These are phyloP conservation scores for Penicillium pulvis DNA, from an alignment of 495 filamentous ascomycete genomes.

Conservation along the genomic window DNA sequence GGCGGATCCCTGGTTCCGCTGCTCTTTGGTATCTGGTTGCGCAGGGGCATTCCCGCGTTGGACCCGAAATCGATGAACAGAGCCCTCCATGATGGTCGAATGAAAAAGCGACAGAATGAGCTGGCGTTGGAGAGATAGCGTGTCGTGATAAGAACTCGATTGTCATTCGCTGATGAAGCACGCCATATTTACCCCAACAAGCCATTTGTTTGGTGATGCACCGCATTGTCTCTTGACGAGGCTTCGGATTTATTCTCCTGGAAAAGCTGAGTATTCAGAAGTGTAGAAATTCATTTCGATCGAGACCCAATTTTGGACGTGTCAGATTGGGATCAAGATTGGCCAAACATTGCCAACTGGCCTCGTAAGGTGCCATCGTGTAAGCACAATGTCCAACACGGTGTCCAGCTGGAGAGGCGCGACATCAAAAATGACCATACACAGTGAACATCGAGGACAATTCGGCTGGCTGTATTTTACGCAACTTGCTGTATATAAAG, in stretches of 20 bases:
- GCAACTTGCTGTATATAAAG: not conserved
- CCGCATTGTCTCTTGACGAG: not conserved
- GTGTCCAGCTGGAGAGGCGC: too few species aligned
- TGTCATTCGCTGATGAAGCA: constrained; percentile 6
- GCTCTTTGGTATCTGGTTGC: not conserved
- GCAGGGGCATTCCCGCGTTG: constrained; percentile 5
- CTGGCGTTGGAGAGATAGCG: constrained; percentile 7
- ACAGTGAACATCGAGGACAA: not conserved
- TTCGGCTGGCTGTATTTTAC: not conserved
- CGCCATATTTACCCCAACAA: constrained; percentile 6
- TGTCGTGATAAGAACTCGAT: constrained; percentile 5
- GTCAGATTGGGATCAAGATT: not conserved
- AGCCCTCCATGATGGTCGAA: constrained; percentile 14
- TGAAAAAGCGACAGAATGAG: not conserved
- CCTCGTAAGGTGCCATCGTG: not conserved
- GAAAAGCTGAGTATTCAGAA: not conserved
- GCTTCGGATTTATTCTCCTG: not conserved
- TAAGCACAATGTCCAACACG: not conserved
- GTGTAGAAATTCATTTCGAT: too few species aligned
- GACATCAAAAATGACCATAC: too few species aligned
- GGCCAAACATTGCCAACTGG: not conserved
- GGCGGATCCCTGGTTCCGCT: not conserved
- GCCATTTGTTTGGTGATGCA: not conserved
- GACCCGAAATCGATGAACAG: constrained; percentile 17
- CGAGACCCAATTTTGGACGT: not conserved